Base-by-base conservation (phyloP, 768 basidiomycete species). In the Boletus rubroflammeus region DNA sequence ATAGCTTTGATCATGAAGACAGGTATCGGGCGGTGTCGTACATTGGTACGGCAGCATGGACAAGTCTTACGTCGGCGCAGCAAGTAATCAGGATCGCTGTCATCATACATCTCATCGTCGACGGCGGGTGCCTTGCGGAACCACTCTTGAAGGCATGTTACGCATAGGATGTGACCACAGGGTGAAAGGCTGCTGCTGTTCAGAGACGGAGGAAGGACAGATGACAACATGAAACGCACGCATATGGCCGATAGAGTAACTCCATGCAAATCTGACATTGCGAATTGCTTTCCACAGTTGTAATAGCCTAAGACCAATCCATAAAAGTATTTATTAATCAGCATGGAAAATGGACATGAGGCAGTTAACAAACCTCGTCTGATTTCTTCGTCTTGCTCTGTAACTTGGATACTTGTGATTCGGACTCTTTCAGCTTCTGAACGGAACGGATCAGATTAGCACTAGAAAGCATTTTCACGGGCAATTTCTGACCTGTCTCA, bases 181-280 rank as follows among this genome's bases (percentile, higher is more conserved):
- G 88, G 88, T 1, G 85, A 79, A 41, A 90, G 75, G 2, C 88
- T 88, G 48, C 15, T 38, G 19, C 15, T 19, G 23, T 50, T 60
- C 45, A 59, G 59, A 23, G 55, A 60, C 45, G 13, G 14, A 43
- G 15, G 7, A 42, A 46, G 31, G 21, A 8, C 7, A 49, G 6
- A 35, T 28, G 14, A 23, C 6, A 46, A 11, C 31, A 51, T 32
- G 32, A 38, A 39, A 79, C 85, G 59, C 64, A 90, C 88, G 80
- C 81, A 64, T 79, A 85, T 25, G 88, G 88, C 56, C 81, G 80
- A 38, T 76, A 64, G 10, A 89, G 71, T 11, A 83, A 67, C 19
- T 90, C 88, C 75, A 88, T 84, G 63, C 88, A 90, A 41, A 90
- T 88, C 62, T 89, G 88, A 62, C 88, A 90, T 61, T 82, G 83